Evolutionary conservation across 768 basidiomycete species (phyloP).

Genomic region (Fomitopsis pulvina): DNA sequence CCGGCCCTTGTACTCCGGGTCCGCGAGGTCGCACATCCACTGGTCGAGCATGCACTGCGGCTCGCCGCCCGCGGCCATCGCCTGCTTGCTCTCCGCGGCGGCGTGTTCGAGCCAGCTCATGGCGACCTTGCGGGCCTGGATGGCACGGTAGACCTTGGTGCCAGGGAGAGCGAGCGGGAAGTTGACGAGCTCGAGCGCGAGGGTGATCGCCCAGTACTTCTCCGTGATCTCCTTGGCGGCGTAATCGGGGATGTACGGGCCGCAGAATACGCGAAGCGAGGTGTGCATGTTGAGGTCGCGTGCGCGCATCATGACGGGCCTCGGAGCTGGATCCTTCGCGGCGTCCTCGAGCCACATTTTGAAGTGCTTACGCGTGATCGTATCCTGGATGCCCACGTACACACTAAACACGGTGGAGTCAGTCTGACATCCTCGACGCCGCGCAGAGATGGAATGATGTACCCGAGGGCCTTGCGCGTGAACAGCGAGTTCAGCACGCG

Average conservation of each 20-base stretch:
- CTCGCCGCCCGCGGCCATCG: conserved; percentile 74
- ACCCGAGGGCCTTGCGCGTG: conserved; percentile 92
- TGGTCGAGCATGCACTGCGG: conserved; percentile 89
- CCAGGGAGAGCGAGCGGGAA: conserved; percentile 94
- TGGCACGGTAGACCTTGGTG: conserved; percentile 92
- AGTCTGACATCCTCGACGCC: background rate
- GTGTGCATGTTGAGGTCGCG: conserved; percentile 97
- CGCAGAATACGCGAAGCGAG: conserved; percentile 93
- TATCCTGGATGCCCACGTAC: conserved; percentile 81
- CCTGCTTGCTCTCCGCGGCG: conserved; percentile 69
- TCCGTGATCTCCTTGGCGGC: conserved; percentile 78
- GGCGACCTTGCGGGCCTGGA: conserved; percentile 83
- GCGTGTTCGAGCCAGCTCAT: conserved; percentile 77
- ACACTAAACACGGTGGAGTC: conserved; percentile 38
- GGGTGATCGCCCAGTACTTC: conserved; percentile 95
- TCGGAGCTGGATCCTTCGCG: conserved; percentile 38
- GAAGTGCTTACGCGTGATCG: conserved; percentile 73
- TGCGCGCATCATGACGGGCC: conserved; percentile 83
- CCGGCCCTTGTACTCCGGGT: conserved; percentile 63
- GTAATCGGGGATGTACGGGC: conserved; percentile 77
- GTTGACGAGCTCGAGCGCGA: conserved; percentile 96
- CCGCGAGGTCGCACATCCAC: conserved; percentile 75
- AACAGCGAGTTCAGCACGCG: conserved; percentile 86
- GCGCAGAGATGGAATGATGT: conserved; percentile 18
- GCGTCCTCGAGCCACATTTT: conserved; percentile 61